These are phyloP conservation scores for Colletotrichum cereale DNA, from an alignment of 2,329 filamentous ascomycete species.

Conservation along the genomic window DNA sequence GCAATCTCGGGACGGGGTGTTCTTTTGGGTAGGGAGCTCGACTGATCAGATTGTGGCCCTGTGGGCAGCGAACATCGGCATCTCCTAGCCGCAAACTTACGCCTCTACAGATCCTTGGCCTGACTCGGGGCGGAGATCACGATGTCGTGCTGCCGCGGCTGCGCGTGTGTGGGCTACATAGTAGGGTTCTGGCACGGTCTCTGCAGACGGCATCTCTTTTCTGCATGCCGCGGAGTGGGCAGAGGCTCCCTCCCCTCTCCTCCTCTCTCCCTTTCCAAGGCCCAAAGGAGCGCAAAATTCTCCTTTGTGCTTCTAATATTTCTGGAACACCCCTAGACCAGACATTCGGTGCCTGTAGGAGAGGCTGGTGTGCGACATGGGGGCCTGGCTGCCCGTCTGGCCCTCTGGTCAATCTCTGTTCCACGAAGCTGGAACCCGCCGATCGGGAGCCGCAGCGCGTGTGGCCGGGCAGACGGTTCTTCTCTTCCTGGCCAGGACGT, in stretches of 20 bases:
- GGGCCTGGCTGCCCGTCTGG: background rate
- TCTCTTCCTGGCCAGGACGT: conserved; percentile 20
- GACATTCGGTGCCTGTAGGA: background rate
- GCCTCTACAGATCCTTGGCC: conserved; percentile 7
- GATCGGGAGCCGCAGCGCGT: conserved; percentile 38
- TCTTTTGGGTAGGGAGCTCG: background rate
- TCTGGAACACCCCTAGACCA: conserved; percentile 10
- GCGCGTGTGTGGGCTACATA: conserved; percentile 17
- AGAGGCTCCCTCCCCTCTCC: background rate
- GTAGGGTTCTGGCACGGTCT: conserved; percentile 30
- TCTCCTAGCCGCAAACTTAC: background rate
- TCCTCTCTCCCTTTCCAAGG: background rate
- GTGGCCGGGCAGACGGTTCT: conserved; percentile 12
- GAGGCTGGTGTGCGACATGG: conserved; percentile 7
- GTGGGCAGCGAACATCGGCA: conserved; percentile 21
- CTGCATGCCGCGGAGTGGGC: background rate
- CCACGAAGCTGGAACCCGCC: conserved; percentile 36
- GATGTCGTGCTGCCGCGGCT: conserved; percentile 37
- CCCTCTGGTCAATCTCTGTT: conserved; percentile 18
- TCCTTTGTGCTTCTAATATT: conserved; percentile 1
- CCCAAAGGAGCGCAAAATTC: conserved; percentile 14
- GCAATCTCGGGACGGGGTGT: conserved; percentile 2
- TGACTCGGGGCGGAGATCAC: conserved; percentile 38
- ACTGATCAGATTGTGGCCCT: conserved; percentile 20
- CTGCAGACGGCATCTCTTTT: conserved; percentile 2